A percentile compares a stretch with the other conserved stretches of the same genome.
Evolutionary conservation across 805 yeast genomes (phyloP).

Genomic region (Kregervanrija fluxuum): DNA sequence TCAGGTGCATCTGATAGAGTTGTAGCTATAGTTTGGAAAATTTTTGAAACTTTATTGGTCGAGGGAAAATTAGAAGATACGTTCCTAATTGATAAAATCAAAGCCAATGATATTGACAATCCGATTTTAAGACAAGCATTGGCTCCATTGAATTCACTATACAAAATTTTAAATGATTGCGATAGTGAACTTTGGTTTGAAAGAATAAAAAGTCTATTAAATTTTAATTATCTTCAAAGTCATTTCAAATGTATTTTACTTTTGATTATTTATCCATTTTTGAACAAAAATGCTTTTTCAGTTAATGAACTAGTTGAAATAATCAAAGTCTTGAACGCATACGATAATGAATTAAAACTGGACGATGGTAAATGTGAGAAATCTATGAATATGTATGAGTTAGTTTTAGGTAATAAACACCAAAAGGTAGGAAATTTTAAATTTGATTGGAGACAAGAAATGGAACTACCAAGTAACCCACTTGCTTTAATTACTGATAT

Average conservation of each 20-base stretch:
- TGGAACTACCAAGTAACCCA: conserved; percentile 10
- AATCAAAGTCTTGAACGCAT: conserved; percentile 20
- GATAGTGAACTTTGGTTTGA: conserved; percentile 17
- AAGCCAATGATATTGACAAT: conserved; percentile 22
- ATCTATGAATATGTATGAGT: conserved; percentile 14
- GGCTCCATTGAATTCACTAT: conserved; percentile 63
- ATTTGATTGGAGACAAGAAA: conserved; percentile 15
- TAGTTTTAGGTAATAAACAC: conserved; percentile 8
- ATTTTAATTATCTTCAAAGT: conserved; percentile 46
- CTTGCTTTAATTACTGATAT: conserved; percentile 12
- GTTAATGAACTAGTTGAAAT: conserved; percentile 18
- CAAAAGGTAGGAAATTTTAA: not conserved
- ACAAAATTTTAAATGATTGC: conserved; percentile 36
- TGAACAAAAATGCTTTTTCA: conserved; percentile 12
- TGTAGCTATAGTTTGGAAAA: conserved; percentile 48
- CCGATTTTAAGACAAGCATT: conserved; percentile 61
- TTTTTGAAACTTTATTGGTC: conserved; percentile 54
- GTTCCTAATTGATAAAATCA: conserved; percentile 23
- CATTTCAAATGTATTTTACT: conserved; percentile 43
- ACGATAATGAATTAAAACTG: conserved; percentile 13
- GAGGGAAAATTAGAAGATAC: conserved; percentile 49
- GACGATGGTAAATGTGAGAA: conserved; percentile 7
- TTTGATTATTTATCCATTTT: conserved; percentile 37
- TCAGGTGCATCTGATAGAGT: conserved; percentile 50
- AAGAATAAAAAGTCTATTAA: conserved; percentile 34